Base-by-base conservation (phyloP, 139 green algal species). In the Coelastrella sp. region DNA sequence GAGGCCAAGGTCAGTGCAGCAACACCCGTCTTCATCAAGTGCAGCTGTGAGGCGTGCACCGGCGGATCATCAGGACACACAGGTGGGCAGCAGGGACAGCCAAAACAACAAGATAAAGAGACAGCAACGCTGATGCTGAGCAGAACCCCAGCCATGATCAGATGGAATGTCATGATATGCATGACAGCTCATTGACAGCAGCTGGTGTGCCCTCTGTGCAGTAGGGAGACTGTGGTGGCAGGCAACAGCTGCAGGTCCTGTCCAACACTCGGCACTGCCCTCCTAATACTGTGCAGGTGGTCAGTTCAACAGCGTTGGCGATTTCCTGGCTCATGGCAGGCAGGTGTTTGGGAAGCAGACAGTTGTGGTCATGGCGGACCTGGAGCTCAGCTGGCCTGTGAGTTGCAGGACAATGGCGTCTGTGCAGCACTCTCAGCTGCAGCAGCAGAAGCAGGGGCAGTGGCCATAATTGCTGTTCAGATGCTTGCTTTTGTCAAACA, bases 1-100 rank as follows among this genome's bases (percentile, higher is more conserved):
- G 84, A 88, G 49, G 84, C 84, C 49, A 88, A 88, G 24, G 68
- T 88, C 19, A 88, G 84, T 8, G 84, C 84, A 70, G 66, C 84
- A 24, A 57, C 58, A 12, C 35, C 35, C 1, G 68, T 60, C 0
- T 88, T 88, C 20, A 88, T 88, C 84, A 88, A 88, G 68, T 88
- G 84, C 84, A 88, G 49, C 84, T 88, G 84, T 72, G 84, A 88
- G 20, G 63, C 58, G 0, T 88, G 84, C 84, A 80, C 83, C 0
- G 19, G 17, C 19, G 83, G 83, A 24, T 22, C 65, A 49, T 49
- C 84, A 57, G 84, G 80, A 58, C 74, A 86, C 58, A 74, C 59
- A 59, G 80, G 84, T 57, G 17, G 61, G 65, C 35, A 49, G 15
- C 68, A 27, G 12, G 14, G 63, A 49, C 35, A 49, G 35, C 35